Evolutionary conservation across 2,329 filamentous ascomycete species (phyloP).

Genomic region (Monilinia fructicola): DNA sequence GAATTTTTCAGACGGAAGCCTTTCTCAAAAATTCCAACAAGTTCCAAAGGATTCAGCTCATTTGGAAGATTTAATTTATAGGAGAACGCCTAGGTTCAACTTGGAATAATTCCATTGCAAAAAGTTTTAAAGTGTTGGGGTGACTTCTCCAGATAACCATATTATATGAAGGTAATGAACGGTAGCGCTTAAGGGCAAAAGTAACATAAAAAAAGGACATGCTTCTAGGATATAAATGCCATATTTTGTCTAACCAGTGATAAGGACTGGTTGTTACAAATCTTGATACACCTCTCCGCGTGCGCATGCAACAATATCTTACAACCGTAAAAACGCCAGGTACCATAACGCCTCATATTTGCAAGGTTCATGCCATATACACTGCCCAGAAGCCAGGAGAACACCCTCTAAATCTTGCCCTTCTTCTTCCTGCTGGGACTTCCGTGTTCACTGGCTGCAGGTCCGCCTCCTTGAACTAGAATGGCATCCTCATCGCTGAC

Average conservation of each 20-base stretch:
- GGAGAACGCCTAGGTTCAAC: conserved; percentile 9
- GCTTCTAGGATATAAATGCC: neutral
- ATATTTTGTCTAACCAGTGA: neutral
- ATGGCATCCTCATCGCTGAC: conserved; percentile 71
- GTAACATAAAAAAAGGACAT: neutral
- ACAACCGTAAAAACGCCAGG: conserved; percentile 10
- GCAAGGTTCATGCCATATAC: conserved; percentile 17
- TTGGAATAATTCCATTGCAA: neutral
- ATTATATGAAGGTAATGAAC: neutral
- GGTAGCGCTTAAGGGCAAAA: neutral
- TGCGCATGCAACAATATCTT: conserved; percentile 15
- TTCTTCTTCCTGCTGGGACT: conserved; percentile 59
- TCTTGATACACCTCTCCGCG: neutral
- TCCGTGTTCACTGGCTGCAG: conserved; percentile 34
- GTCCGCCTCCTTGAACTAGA: conserved; percentile 59
- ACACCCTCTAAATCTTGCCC: conserved; percentile 56
- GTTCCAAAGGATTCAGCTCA: no score
- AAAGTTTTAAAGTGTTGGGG: neutral
- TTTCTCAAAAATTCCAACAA: neutral
- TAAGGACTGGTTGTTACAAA: neutral
- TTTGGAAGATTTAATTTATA: neutral
- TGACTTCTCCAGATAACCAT: neutral
- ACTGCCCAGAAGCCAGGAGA: conserved; percentile 4
- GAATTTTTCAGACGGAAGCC: neutral
- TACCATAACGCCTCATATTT: conserved; percentile 17